Evolutionary conservation across 495 filamentous ascomycete genomes (phyloP), one percentile per base, ranked within the genome.

Genomic region (Aspergillus affinis): DNA sequence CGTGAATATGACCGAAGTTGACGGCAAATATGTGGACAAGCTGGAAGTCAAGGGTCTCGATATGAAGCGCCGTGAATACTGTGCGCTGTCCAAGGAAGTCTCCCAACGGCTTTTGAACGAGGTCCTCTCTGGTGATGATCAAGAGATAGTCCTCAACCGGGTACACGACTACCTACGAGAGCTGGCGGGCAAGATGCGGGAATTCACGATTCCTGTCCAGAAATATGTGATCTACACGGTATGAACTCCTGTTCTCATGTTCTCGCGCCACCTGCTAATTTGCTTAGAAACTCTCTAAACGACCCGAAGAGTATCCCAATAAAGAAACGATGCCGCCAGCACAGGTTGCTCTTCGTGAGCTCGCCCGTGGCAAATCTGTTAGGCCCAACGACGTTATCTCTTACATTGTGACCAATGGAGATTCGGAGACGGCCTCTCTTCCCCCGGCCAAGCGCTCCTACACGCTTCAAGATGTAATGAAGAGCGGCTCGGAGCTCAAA

Each of bases 31-130:
- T 60, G 78, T 93, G 49, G 94, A 97, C 65, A 95, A 94, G 73
- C 87, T 97, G 72, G 94, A 98, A 70, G 93, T 98, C 69, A 98
- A 98, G 77, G 94, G 94, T 75, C 81, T 98, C 46, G 94, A 98
- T 72, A 98, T 98, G 95, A 90, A 88, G 74, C 82, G 94, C 64
- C 87, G 94, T 78, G 94, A 98, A 77, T 98, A 96, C 79, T 98
- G 94, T 71, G 86, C 86, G 44, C 77, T 98, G 48, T 94, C 91
- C 3, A 96, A 98, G 72, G 95, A 98, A 64, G 91, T 92, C 13
- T 97, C 93, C 0, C 86, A 84, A 61, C 74, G 67, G 59, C 82
- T 98, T 17, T 79, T 98, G 32, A 90, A 95, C 68, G 91, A 96
- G 69, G 90, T 98, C 20, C 83, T 98, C 21, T 96, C 91, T 1